Base-by-base conservation (phyloP, 768 basidiomycete species). In the Rhodotorula babjevae region DNA sequence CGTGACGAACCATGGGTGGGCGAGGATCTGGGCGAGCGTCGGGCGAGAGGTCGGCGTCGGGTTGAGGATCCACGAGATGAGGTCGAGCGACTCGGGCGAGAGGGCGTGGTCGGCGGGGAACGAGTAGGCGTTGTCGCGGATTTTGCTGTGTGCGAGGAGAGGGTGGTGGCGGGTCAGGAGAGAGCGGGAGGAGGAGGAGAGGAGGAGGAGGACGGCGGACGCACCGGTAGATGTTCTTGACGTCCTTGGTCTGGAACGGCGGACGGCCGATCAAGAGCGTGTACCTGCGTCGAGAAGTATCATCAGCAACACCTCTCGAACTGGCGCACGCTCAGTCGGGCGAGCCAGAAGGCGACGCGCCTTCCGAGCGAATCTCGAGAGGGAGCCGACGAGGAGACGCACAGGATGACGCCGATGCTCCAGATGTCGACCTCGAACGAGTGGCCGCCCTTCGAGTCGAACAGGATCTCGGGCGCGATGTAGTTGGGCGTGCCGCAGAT, bases 401-500 rank as follows among this genome's bases (percentile, higher is more conserved):
- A 85, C 74, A 98, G 83, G 71, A 98, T 97, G 65, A 99, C 95
- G 23, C 95, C 95, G 61, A 95, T 89, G 4, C 91, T 93, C 95
- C 95, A 99, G 16, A 93, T 90, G 80, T 99, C 95, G 42, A 97
- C 95, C 82, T 99, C 96, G 76, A 96, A 99, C 79, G 91, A 93
- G 82, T 99, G 95, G 3, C 95, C 94, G 74, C 93, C 94, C 27
- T 88, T 91, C 36, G 90, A 92, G 80, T 97, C 93, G 80, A 95
- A 96, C 76, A 99, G 83, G 33, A 98, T 93, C 80, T 98, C 95
- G 0, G 96, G 96, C 0, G 96, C 95, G 74, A 99, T 97, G 80
- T 99, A 98, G 80, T 99, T 98, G 3, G 95, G 96, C 0, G 95
- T 99, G 2, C 95, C 95, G 76, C 96, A 97, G 60, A 98, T 96